These are phyloP conservation scores for Lasiodiplodia sp. DNA, from an alignment of 2,329 filamentous ascomycete genomes.

Conservation along the genomic window DNA sequence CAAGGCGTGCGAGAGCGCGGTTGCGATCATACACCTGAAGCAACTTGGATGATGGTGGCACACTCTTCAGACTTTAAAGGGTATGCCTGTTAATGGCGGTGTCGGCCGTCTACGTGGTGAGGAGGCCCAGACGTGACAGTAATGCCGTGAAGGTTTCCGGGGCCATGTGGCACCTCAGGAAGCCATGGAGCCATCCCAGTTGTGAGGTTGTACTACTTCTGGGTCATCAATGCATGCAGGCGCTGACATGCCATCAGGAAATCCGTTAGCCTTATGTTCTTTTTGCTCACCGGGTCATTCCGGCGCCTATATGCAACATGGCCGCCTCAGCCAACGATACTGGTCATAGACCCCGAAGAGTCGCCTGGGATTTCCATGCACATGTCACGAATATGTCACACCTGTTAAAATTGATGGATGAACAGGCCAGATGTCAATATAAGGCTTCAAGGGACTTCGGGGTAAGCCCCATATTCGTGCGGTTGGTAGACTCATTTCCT, in stretches of 20 bases:
- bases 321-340: background rate
- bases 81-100: background rate
- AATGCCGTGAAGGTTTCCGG: background rate
- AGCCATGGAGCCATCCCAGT: background rate
- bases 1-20: background rate
- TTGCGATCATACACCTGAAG: background rate
- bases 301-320: background rate
- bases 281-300: background rate
- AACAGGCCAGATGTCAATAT: background rate
- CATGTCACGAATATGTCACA: background rate
- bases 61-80: background rate
- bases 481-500: background rate
- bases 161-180: background rate
- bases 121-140: background rate
- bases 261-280: background rate
- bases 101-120: background rate
- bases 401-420: background rate
- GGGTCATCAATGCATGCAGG: background rate
- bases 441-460: too few species aligned
- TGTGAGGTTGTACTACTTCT: background rate
- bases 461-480: too few species aligned
- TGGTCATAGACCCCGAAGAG: background rate
- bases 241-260: background rate
- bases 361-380: background rate
- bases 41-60: background rate